Base-by-base conservation (phyloP, 345 rosid genomes). In the Eutrema heterophyllum region DNA sequence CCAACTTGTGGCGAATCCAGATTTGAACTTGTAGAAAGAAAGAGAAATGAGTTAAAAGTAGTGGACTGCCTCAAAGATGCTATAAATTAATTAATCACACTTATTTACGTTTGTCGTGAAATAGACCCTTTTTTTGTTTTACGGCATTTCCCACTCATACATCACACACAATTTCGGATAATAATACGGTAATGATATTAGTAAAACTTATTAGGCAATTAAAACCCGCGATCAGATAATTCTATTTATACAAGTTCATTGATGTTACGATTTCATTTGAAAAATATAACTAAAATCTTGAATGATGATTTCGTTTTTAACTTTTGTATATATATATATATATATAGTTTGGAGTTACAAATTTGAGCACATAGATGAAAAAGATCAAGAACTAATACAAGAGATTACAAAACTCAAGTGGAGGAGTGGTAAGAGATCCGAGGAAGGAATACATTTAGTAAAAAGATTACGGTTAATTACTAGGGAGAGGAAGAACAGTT, bases 1-100 rank as follows among this genome's bases (percentile, higher is more conserved):
- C 36, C 7, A 35, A 59, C 4, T 13, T 38, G 64, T 21, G 46
- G 44, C 63, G 18, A 29, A 51, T 30, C 26, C 32, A 60, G 21
- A 13, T 72, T 33, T 62, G 24, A 63, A 63, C 15, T 40, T 51
- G 52, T 40, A 27, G 32, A 61, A 32, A 5, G 1, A 1, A 36
- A 18, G 15, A 40, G 45, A 39, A 35, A 49, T 7, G 21, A 29
- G 43, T 5, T 50, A 10, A 39, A 44, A 32, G n/a, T 30, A 46
- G 66, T 70, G 56, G 66, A 46, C 55, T 70, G 40, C 39, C 18
- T 36, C 29, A 11, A 70, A 61, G 40, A 58, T 59, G 67, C 74
- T 43, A 61, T 71, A 15, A 39, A 62, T 33, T 29, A 29, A 18
- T 9, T 50, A 61, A 71, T 71, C 69, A 61, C 44, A 61, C 75